Base-by-base conservation (phyloP, 495 filamentous ascomycete genomes). In the Mytilinidion resinicola region DNA sequence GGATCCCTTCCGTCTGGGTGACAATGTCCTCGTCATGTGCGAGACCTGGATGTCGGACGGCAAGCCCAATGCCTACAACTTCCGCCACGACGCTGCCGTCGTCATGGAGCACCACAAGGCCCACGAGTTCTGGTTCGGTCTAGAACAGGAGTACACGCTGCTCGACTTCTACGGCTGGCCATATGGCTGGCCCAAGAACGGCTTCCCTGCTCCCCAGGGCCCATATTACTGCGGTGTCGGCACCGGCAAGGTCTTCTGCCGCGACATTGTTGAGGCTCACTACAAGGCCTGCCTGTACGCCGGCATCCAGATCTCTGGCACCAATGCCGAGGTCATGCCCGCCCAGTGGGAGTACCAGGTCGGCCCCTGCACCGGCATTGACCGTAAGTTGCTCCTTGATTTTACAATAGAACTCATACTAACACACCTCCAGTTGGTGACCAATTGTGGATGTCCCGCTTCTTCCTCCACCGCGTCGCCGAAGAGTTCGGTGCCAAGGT, bases 341-440 rank as follows among this genome's bases (percentile, higher is more conserved):
- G 91, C 88, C 59, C 93, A 98, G 75, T 98, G 93, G 93, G 93
- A 98, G 78, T 97, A 91, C 87, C 93, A 98, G 75, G 88, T 98
- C 69, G 93, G 95, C 61, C 95, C 95, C 62, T 96, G 92, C 78
- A 70, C 78, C 41, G 93, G 93, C 49, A 97, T 98, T 70, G 83
- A 89, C 71, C 77, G 85, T 87, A 73, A 73, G 80, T 79, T 57
- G 30, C 42, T 4, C 17, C 55, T 37, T 34, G 21, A 44, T 1
- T 49, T 50, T 55, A 35, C 34, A 36, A 48, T 19, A 20, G 6
- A 47, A 37, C 55, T 49, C 21, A 8, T 1, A 34, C 30, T 53
- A 15, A 39, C 54, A 46, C 36, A 48, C 7, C 35, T 55, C 15
- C 53, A 86, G 87, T 96, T 85, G 93, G 93, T 76, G 93, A 98